Conservation (phyloP, 169 alveolate genomes). For the Plasmodium relictum region DNA sequence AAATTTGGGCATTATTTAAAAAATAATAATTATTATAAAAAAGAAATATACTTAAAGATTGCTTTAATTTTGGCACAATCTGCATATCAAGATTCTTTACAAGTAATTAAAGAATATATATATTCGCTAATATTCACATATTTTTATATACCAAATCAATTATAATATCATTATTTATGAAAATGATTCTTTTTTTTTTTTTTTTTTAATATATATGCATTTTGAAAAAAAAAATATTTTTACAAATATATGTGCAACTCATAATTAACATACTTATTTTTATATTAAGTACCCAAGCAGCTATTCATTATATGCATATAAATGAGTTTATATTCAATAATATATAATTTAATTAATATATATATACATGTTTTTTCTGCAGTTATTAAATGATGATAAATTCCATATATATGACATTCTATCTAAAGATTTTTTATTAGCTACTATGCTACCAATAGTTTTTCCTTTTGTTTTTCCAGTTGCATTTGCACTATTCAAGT, state of each 20-base stretch:
- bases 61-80: slow-evolving; percentile 53
- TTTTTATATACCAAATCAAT: too few species aligned
- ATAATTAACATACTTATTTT: not conserved
- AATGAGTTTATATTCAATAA: not conserved
- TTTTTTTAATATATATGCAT: too few species aligned
- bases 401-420: slow-evolving; percentile 62
- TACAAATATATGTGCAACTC: not conserved
- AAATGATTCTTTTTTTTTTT: not conserved
- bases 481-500: slow-evolving; percentile 44
- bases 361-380: not conserved
- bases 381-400: slow-evolving; percentile 68
- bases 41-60: slow-evolving; percentile 42
- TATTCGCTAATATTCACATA: not conserved
- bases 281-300: not conserved
- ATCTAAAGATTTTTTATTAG: slow-evolving; percentile 72
- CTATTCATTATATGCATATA: not conserved
- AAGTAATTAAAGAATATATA: slow-evolving; percentile 16
- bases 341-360: not conserved
- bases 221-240: not conserved
- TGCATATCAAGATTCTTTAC: slow-evolving; percentile 78
- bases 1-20: slow-evolving; percentile 3
- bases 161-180: not conserved
- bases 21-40: slow-evolving; percentile 1
- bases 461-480: slow-evolving; percentile 61
- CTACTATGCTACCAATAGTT: slow-evolving; percentile 49